Evolutionary conservation across 129 eudicot species (phyloP).

Genomic region (Pittosporum tobira): DNA sequence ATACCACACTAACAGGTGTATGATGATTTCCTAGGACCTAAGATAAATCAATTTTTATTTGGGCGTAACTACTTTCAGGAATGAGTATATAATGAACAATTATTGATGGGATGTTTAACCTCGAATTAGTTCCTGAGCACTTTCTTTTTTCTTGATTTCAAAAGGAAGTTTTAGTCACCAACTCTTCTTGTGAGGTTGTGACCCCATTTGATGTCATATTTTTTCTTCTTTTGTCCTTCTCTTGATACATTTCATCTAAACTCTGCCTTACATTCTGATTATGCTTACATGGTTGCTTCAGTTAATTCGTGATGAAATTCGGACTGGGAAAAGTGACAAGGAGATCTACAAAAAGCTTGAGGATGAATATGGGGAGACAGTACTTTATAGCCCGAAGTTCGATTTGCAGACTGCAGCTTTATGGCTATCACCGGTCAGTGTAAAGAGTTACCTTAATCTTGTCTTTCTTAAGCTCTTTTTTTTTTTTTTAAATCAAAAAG

Average conservation of each 20-base stretch:
- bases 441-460: neutral
- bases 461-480: neutral
- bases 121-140: neutral
- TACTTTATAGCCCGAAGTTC: conserved; percentile 83
- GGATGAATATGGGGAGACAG: conserved; percentile 82
- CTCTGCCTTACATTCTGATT: neutral
- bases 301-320: conserved; percentile 91
- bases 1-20: too few relatives aligned
- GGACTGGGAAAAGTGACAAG: conserved; percentile 71
- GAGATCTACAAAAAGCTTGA: conserved; percentile 85
- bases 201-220: neutral
- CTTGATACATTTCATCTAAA: neutral
- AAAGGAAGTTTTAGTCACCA: neutral
- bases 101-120: neutral
- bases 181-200: neutral
- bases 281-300: conserved; percentile 17
- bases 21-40: neutral
- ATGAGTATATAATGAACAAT: neutral
- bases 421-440: conserved; percentile 82
- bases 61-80: neutral
- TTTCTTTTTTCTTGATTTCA: neutral
- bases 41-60: neutral
- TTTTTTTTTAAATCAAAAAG: neutral
- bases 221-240: neutral
- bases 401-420: conserved; percentile 93